Base-by-base conservation (phyloP, 176 grass and related monocot genomes). In the Secale cereale region DNA sequence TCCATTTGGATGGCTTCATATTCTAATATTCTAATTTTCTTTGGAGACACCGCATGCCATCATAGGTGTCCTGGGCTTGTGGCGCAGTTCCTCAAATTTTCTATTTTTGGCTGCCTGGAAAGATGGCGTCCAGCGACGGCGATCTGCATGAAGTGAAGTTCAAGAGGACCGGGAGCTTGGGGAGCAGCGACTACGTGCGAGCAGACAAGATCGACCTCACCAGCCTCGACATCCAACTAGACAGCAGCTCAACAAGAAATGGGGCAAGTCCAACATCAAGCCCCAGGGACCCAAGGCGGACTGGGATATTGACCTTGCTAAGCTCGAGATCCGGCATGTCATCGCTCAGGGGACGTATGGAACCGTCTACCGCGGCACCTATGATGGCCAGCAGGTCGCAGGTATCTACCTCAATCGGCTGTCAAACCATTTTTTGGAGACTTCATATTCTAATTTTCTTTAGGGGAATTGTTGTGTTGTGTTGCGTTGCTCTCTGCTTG, bases 151-250 rank as follows among this genome's bases (percentile, higher is more conserved):
- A 80, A 59, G 76, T 40, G 59, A 86, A 86, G 68, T 85, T 93
- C 17, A 88, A 79, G 80, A 88, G 57, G 27, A 92, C 87, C 3
- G 83, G 83, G 28, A 98, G 93, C 76, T 59, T 98, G 60, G 93
- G 90, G 12, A 87, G 78, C 59, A 95, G 78, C 59, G 88, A 92
- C 29, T 98, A 92, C 12, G 64, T 98, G 20, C 82, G 97, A 28
- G 97, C 97, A 0, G 93, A 98, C 69, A 94, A 90, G 91, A 94
- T 98, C 26, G 93, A 98, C 78, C 93, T 98, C 48, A 94, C 86
- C 71, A 92, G 81, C 84, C 81, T 96, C 25, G 93, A 98, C 77
- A 82, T 95, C 57, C 89, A 95, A 77, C 86, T 96, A 5, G 93
- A 98, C 93, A 94, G 75, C 85, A 89, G 64, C 85, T 90, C 22